Conservation (phyloP, 192 early-diverging fungal genomes). For the Backusella liffmaniae region DNA sequence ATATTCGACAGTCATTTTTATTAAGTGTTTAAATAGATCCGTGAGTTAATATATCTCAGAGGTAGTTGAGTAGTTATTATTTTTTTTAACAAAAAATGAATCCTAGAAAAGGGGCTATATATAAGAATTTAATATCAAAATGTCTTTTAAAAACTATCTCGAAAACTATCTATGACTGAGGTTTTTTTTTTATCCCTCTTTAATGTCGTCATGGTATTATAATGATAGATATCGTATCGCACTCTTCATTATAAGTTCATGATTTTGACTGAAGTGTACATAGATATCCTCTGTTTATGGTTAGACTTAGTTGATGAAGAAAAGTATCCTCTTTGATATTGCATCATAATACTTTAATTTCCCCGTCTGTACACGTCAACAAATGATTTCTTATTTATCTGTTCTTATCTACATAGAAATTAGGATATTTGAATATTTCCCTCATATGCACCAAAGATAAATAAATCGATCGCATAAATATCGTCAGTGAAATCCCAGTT, state of each 20-base stretch:
- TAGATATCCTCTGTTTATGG: background rate
- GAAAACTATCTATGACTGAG: background rate
- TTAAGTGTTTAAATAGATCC: background rate
- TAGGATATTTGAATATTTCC: background rate
- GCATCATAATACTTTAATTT: background rate
- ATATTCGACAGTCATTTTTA: conserved; percentile 4
- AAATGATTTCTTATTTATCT: background rate
- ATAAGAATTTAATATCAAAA: background rate
- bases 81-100: background rate
- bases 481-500: background rate
- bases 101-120: background rate
- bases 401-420: background rate
- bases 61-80: background rate
- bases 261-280: background rate
- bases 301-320: background rate
- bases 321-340: background rate
- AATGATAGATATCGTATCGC: background rate
- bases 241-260: background rate
- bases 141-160: background rate
- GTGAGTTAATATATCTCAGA: background rate
- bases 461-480: background rate
- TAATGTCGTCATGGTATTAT: background rate
- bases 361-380: background rate
- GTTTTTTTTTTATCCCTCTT: background rate
- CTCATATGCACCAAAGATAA: background rate